Evolutionary conservation across 176 grass and related monocot genomes (phyloP).

Genomic region (Avena eriantha): DNA sequence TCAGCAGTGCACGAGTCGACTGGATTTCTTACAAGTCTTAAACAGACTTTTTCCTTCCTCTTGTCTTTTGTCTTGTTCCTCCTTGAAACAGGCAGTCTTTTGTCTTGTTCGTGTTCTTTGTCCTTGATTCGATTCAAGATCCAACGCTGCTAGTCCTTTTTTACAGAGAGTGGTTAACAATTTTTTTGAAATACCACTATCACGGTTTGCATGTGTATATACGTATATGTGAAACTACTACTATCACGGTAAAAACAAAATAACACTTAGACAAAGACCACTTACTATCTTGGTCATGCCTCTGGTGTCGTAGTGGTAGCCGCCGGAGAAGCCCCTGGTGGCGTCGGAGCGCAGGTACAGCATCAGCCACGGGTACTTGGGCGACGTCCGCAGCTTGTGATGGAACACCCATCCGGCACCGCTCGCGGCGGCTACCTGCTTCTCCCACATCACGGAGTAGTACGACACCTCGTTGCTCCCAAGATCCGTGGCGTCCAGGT

Average conservation of each 20-base stretch:
- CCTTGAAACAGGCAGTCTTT: too few species aligned
- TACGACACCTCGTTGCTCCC: constrained; percentile 32
- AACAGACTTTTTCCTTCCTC: not conserved
- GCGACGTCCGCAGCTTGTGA: constrained; percentile 69
- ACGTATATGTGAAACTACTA: not conserved
- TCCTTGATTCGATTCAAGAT: not conserved
- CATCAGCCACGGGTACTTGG: constrained; percentile 95
- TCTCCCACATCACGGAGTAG: constrained; percentile 92
- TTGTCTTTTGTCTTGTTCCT: too few species aligned
- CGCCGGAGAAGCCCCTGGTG: constrained; percentile 83
- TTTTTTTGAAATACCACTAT: not conserved
- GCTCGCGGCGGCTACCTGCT: constrained; percentile 42
- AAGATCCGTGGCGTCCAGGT: constrained; percentile 50
- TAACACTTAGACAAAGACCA: not conserved
- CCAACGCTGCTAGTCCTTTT: not conserved
- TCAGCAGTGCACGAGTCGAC: not conserved
- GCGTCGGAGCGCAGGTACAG: constrained; percentile 91
- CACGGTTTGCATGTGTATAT: not conserved
- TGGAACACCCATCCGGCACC: constrained; percentile 76
- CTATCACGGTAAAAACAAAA: not conserved
- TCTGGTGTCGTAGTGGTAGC: constrained; percentile 93
- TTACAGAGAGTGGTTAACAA: not conserved
- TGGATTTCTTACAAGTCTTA: not conserved
- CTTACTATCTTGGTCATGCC: constrained; percentile 96
- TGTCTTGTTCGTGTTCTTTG: not conserved